Evolutionary conservation across 768 basidiomycete species (phyloP).

Genomic region (Sarcomyxa edulis): DNA sequence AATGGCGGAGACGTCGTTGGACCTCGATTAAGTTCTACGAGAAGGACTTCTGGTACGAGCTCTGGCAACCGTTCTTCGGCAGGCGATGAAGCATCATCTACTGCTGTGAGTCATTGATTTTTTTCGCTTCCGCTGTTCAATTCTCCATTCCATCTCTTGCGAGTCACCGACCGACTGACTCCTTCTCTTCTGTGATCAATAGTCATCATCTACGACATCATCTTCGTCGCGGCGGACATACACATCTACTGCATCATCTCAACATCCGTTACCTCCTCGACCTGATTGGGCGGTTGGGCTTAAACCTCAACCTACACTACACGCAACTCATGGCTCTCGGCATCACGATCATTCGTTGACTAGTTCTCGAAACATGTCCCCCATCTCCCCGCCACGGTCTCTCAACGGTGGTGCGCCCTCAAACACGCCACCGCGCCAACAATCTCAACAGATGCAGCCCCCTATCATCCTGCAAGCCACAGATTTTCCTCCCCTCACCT

Average conservation of each 20-base stretch:
- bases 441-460: conserved; percentile 26
- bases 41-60: conserved; percentile 29
- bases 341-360: conserved; percentile 43
- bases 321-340: conserved; percentile 39
- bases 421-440: conserved; percentile 17
- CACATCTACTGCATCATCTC: conserved; percentile 69
- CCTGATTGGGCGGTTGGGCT: conserved; percentile 90
- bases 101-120: conserved; percentile 61
- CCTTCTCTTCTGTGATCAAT: conserved; percentile 11
- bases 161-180: conserved; percentile 6
- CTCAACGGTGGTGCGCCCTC: too few species aligned
- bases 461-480: conserved; percentile 44
- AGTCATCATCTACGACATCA: conserved; percentile 76
- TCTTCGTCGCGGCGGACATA: conserved; percentile 77
- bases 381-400: conserved; percentile 34
- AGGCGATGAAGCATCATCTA: conserved; percentile 73
- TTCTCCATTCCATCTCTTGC: conserved; percentile 3
- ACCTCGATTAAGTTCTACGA: conserved; percentile 56
- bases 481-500: conserved; percentile 69
- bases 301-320: conserved; percentile 67
- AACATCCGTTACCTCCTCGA: conserved; percentile 72
- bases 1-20: conserved; percentile 48
- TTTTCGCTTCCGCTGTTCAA: too few species aligned
- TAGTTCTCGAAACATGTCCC: conserved; percentile 35
- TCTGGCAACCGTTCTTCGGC: conserved; percentile 46